Conservation (phyloP, 768 basidiomycete species). For the Russula dissimulans region DNA sequence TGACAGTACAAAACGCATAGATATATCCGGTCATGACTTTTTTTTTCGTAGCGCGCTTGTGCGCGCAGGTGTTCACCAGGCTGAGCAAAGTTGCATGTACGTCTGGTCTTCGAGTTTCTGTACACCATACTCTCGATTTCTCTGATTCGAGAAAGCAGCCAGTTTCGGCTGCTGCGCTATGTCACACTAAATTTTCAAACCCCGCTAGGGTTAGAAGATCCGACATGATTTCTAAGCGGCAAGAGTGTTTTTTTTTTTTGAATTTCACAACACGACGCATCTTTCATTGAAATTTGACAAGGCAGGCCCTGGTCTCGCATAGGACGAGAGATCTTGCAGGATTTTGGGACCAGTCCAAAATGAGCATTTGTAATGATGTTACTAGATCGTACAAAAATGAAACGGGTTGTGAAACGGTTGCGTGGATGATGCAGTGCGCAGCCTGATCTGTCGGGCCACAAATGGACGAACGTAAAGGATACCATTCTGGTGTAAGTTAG, state of each 20-base stretch:
- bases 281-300: no score
- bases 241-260: conserved; percentile 29
- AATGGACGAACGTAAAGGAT: no score
- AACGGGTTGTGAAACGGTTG: conserved; percentile 35
- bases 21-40: conserved; percentile 27
- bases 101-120: conserved; percentile 1
- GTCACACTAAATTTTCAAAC: conserved; percentile 37
- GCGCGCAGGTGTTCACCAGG: conserved; percentile 48
- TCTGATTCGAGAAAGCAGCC: conserved; percentile 25
- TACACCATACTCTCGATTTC: neutral
- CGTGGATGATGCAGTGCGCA: conserved; percentile 27
- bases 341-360: conserved; percentile 50
- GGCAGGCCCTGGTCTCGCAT: conserved; percentile 35
- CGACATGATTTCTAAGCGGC: conserved; percentile 25
- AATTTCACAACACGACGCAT: no score
- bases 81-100: conserved; percentile 33
- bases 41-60: conserved; percentile 23
- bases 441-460: conserved; percentile 39
- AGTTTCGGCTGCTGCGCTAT: conserved; percentile 30
- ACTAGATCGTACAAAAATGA: no score
- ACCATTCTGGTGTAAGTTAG: no score
- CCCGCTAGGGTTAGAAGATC: conserved; percentile 48
- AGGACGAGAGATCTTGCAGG: conserved; percentile 59
- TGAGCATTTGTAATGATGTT: conserved; percentile 43
- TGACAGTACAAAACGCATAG: conserved; percentile 36